Percentiles rank a stretch among this genome's conserved stretches.
These are phyloP conservation scores for Paecilomyces niveus DNA, from an alignment of 2,329 filamentous ascomycete species.

Conservation along the genomic window DNA sequence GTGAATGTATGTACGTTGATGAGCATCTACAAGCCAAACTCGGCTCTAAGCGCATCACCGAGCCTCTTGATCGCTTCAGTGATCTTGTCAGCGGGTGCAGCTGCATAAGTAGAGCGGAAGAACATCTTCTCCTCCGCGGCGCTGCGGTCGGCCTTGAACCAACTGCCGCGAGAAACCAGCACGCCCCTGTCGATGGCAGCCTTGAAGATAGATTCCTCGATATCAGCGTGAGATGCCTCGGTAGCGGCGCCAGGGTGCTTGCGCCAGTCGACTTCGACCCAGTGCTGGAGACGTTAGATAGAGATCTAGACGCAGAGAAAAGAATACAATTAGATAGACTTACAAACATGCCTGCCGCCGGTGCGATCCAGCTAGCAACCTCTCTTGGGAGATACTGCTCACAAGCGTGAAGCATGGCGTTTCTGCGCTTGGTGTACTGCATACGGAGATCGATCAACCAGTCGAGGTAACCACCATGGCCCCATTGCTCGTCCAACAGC, in stretches of 20 bases:
- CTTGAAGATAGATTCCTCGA: slow-evolving; percentile 85
- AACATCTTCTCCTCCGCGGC: slow-evolving; percentile 59
- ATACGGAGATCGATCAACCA: slow-evolving; percentile 80
- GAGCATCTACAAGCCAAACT: slow-evolving; percentile 43
- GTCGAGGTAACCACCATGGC: slow-evolving; percentile 77
- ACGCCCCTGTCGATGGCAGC: slow-evolving; percentile 68
- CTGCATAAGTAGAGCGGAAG: slow-evolving; percentile 85
- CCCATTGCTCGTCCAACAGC: slow-evolving; percentile 89
- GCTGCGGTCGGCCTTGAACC: slow-evolving; percentile 75
- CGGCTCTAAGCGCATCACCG: slow-evolving; percentile 61
- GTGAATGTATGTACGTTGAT: background rate
- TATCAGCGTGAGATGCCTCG: slow-evolving; percentile 33
- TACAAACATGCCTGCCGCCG: slow-evolving; percentile 89
- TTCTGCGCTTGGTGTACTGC: slow-evolving; percentile 72
- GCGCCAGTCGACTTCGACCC: slow-evolving; percentile 41
- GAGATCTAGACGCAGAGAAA: slow-evolving; percentile 1
- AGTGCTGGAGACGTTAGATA: slow-evolving; percentile 28
- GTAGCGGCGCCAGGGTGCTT: slow-evolving; percentile 36
- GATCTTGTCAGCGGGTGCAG: slow-evolving; percentile 66
- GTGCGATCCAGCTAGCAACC: slow-evolving; percentile 69
- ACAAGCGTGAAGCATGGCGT: slow-evolving; percentile 71
- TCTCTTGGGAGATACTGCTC: slow-evolving; percentile 65
- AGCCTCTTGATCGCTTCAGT: slow-evolving; percentile 63
- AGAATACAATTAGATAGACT: slow-evolving; percentile 32
- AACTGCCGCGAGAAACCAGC: slow-evolving; percentile 75